Base-by-base conservation (phyloP, 2,329 filamentous ascomycete genomes). In the Aspergillus japonicus region DNA sequence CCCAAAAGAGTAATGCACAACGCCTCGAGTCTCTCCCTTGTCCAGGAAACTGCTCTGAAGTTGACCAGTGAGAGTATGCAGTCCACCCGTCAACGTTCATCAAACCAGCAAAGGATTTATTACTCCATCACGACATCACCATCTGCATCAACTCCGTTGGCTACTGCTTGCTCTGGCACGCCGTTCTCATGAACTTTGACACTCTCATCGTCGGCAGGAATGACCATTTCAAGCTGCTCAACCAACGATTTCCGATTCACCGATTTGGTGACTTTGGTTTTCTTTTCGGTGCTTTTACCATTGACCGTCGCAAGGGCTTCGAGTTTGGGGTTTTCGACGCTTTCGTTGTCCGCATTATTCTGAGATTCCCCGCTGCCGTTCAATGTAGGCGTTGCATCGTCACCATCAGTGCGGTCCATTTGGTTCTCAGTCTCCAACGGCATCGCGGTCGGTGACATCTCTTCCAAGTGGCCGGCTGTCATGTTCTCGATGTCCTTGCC, bases 81-180 rank as follows among this genome's bases (percentile, higher is more conserved):
- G 19, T 50, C 26, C 54, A 31, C 26, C 19, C 50, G 7, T 51
- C 19, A 33, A 35, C 12, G 24, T 51, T 57, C n/a, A 53, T 56
- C 39, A 52, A 50, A 47, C 33, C 23, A 2, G 33, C 11, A 53
- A 8, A 49, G 52, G 21, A 57, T 72, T 72, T 62, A 73, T 64
- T 65, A 64, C 56, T 70, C 68, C 72, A 73, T 73, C 50, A 71
- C 68, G 39, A 64, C 65, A 56, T 73, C 70, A 1, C 65, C 65
- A 47, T 73, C 71, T 3, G 67, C 66, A 50, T 73, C 72, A 14
- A 62, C 64, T 7, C 68, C 71, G 47, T 71, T 69, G 24, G 65
- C 58, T 26, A 57, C 39, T 39, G 64, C 59, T 23, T 49, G 54
- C 7, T 61, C 62, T 5, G 50, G 54, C 48, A 66, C 55, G 12